Conservation (phyloP, 1,284 basidiomycete genomes). For the Hymenochaete sp. region DNA sequence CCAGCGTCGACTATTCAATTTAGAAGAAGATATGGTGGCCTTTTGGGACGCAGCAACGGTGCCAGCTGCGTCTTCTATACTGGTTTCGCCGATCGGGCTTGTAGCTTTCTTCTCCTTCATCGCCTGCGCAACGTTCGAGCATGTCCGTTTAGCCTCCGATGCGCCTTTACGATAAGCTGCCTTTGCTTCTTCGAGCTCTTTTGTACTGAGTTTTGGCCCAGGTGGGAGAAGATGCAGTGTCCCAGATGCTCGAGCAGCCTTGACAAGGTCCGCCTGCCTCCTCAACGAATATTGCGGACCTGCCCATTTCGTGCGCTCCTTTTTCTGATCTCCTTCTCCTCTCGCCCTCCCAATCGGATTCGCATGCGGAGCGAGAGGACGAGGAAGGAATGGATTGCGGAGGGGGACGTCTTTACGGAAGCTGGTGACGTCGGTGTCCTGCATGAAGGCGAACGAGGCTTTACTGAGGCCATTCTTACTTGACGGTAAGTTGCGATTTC, state of each 20-base stretch:
- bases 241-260: constrained; percentile 43
- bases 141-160: background rate
- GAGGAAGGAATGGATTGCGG: constrained; percentile 14
- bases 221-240: constrained; percentile 20
- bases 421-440: background rate
- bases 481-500: background rate
- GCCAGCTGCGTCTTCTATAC: background rate
- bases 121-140: background rate
- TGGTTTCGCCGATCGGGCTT: background rate
- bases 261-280: constrained; percentile 68
- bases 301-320: constrained; percentile 40
- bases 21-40: background rate
- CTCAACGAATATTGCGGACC: constrained; percentile 62
- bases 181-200: constrained; percentile 7
- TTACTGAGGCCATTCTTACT: background rate
- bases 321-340: background rate
- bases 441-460: background rate
- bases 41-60: background rate
- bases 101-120: background rate
- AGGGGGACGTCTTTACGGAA: background rate
- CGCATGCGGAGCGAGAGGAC: constrained; percentile 1
- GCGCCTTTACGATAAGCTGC: constrained; percentile 1
- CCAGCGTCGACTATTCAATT: background rate
- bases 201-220: constrained; percentile 14
- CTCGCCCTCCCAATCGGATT: background rate